These are phyloP conservation scores for Exophiala spinifera DNA, from an alignment of 2,329 filamentous ascomycete species.

Conservation along the genomic window DNA sequence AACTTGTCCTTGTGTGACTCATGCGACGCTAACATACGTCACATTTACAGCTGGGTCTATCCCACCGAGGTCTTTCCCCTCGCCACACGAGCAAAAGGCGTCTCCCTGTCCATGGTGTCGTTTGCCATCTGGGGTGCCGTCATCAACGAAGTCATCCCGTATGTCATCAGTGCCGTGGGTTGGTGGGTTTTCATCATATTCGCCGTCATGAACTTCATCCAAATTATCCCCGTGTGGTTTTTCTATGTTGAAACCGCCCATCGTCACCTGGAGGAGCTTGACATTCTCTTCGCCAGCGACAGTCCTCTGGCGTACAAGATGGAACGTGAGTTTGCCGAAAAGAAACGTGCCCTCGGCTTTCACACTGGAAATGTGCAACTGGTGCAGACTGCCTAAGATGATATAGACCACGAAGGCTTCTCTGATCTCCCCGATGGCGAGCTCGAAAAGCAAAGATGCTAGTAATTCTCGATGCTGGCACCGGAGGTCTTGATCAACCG, in stretches of 20 bases:
- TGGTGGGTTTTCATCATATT: slow-evolving; percentile 37
- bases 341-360: slow-evolving; percentile 10
- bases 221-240: slow-evolving; percentile 34
- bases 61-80: slow-evolving; percentile 29
- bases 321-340: slow-evolving; percentile 27
- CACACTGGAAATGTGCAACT: background rate
- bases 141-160: slow-evolving; percentile 36
- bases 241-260: slow-evolving; percentile 38
- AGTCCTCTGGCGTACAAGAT: slow-evolving; percentile 30
- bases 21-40: slow-evolving; percentile 1
- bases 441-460: too few species aligned
- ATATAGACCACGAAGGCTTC: too few species aligned
- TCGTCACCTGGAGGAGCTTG: slow-evolving; percentile 35
- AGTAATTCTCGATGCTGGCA: too few species aligned
- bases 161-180: slow-evolving; percentile 34
- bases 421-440: too few species aligned
- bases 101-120: slow-evolving; percentile 29
- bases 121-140: slow-evolving; percentile 32
- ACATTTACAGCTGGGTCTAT: slow-evolving; percentile 27
- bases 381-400: slow-evolving; percentile 1
- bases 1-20: background rate
- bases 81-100: slow-evolving; percentile 28
- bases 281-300: slow-evolving; percentile 22
- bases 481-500: too few species aligned
- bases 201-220: slow-evolving; percentile 32